These are phyloP conservation scores for Ceratocystis huliohia DNA, from an alignment of 2,329 filamentous ascomycete species.

Conservation along the genomic window DNA sequence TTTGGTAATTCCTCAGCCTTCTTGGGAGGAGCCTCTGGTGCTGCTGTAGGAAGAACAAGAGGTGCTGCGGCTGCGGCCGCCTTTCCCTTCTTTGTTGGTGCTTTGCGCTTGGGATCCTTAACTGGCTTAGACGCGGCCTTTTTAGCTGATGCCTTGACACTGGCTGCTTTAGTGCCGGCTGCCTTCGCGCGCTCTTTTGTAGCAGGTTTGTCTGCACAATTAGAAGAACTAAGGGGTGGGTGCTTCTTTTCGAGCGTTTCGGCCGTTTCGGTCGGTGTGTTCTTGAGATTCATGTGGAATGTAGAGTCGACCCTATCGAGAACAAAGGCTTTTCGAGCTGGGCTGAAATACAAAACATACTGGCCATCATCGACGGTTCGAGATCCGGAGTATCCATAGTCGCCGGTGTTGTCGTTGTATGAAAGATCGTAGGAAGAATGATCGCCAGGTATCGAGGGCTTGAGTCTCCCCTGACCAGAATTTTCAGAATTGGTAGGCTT, in stretches of 20 bases:
- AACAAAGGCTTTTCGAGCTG: constrained; percentile 60
- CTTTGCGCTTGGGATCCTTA: constrained; percentile 27
- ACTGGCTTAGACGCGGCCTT: constrained; percentile 25
- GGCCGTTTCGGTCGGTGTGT: constrained; percentile 53
- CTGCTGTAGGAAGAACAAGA: constrained; percentile 29
- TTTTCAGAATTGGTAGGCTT: constrained; percentile 42
- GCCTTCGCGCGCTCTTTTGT: constrained; percentile 16
- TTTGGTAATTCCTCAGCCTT: constrained; percentile 24
- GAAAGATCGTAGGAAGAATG: constrained; percentile 44
- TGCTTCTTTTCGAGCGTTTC: constrained; percentile 52
- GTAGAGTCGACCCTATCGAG: constrained; percentile 71
- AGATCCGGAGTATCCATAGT: constrained; percentile 49
- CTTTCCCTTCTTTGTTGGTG: constrained; percentile 29
- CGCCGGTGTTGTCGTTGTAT: constrained; percentile 42
- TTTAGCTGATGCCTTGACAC: constrained; percentile 21
- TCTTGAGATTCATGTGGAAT: constrained; percentile 75
- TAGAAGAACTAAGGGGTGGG: constrained; percentile 44
- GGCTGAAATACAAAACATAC: constrained; percentile 64
- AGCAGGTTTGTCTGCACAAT: constrained; percentile 22
- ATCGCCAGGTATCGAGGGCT: constrained; percentile 37
- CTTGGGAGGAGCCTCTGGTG: constrained; percentile 21
- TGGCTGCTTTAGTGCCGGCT: constrained; percentile 15
- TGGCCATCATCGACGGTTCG: constrained; percentile 44
- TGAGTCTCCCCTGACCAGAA: constrained; percentile 33
- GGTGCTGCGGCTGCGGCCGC: constrained; percentile 28